Evolutionary conservation across 371 early-diverging fungal species (phyloP), one percentile per base, ranked within the genome.

Genomic region (Mucor indicus): DNA sequence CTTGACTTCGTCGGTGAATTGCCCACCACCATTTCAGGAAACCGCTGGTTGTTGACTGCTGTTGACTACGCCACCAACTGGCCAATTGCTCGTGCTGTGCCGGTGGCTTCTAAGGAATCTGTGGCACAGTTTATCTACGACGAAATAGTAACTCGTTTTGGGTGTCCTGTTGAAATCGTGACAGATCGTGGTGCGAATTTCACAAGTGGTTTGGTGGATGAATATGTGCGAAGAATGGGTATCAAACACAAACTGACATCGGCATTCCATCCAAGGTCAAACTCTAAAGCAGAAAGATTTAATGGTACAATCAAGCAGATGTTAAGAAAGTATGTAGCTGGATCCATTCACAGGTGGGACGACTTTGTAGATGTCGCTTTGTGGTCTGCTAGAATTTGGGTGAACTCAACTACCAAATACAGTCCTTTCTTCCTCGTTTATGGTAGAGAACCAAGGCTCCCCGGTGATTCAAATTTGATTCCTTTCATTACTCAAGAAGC

Each of bases 51-150:
- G n/a, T 36, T 64, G 1, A 53, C 49, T 1, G 73, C 72, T 2
- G 69, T 75, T 9, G 76, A 79, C 35, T 60, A 60, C 35, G 36
- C 57, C 0, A 74, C 72, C 2, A 67, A 55, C 27, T 73, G 75
- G 75, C 53, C 64, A 0, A 54, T 67, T 20, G 69, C 72, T 4
- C 48, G 46, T 21, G 49, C 49, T 0, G 16, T 49, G 17, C 40
- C 41, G 3, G 41, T 12, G 8, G 74, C 23, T 19, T 54, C 41
- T 1, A 38, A 30, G 7, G 44, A 63, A 6, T 52, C 53, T 1
- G 54, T 72, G 15, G 66, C 61, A 0, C 33, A 57, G 10, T 69
- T 70, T 27, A 33, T 74, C 32, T 48, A 55, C 16, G 62, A 31
- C 17, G 19, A 33, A 24, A 67, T 73, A 27, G 64, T 67, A 1